Conservation (phyloP, 768 basidiomycete species). For the Tylopilus subfusipes region DNA sequence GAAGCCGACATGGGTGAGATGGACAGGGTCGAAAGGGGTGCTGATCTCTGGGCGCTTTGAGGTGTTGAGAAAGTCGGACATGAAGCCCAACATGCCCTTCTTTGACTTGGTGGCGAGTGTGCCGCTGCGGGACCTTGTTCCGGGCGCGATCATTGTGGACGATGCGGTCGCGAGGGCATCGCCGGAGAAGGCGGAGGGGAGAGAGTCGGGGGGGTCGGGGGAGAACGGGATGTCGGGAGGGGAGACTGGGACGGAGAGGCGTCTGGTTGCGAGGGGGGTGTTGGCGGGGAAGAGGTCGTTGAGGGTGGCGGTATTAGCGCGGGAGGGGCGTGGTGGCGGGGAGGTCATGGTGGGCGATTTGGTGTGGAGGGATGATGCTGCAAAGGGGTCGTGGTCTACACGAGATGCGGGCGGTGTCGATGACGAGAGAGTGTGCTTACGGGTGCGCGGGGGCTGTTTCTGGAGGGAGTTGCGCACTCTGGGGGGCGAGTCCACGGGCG, state of each 20-base stretch:
- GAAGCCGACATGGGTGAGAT: conserved; percentile 99
- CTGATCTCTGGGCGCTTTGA: conserved; percentile 87
- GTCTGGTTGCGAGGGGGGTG: conserved; percentile 41
- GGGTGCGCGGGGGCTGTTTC: conserved; percentile 52
- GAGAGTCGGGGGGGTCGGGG: conserved; percentile 20
- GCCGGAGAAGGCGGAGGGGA: conserved; percentile 20
- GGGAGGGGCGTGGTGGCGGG: conserved; percentile 76
- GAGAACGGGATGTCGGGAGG: conserved; percentile 22
- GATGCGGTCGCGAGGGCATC: conserved; percentile 8
- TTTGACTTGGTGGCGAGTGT: conserved; percentile 43
- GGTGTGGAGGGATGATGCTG: conserved; percentile 25
- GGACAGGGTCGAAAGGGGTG: conserved; percentile 97
- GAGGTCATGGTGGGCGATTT: conserved; percentile 29
- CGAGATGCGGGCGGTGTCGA: conserved; percentile 22
- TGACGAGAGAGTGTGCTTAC: conserved; percentile 44
- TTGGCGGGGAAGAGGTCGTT: conserved; percentile 64
- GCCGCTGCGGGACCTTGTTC: conserved; percentile 40
- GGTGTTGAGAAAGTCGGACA: conserved; percentile 74
- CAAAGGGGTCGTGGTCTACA: conserved; percentile 52
- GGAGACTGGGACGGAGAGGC: conserved; percentile 47
- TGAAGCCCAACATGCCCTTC: conserved; percentile 61
- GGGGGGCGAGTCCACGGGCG: conserved; percentile 32
- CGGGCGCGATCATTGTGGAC: conserved; percentile 12
- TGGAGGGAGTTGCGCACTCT: conserved; percentile 55
- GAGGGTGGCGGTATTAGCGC: conserved; percentile 80